Evolutionary conservation across 2,329 filamentous ascomycete genomes (phyloP).

Genomic region (Pseudocercospora vitis): DNA sequence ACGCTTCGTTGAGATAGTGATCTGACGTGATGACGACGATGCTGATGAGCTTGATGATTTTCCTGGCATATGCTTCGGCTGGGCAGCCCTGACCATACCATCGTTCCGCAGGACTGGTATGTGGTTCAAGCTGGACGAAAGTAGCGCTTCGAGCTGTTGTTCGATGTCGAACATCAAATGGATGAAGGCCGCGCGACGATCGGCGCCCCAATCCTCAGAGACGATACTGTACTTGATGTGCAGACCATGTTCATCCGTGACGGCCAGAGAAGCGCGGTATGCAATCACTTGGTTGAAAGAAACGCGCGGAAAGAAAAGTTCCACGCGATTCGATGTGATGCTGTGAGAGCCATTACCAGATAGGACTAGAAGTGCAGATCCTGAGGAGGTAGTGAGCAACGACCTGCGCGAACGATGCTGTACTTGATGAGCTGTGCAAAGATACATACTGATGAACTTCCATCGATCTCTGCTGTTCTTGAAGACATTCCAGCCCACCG

Average conservation of each 20-base stretch:
- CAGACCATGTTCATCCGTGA: constrained; percentile 12
- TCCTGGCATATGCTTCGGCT: neutral
- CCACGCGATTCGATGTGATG: constrained; percentile 9
- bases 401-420: neutral
- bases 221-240: constrained; percentile 9
- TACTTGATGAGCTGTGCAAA: neutral
- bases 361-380: constrained; percentile 19
- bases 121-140: constrained; percentile 5
- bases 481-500: constrained; percentile 19
- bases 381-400: constrained; percentile 12
- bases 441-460: constrained; percentile 23
- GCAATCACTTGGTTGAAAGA: constrained; percentile 4
- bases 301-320: constrained; percentile 17
- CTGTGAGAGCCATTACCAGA: constrained; percentile 19
- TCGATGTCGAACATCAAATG: constrained; percentile 17
- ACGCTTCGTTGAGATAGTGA: neutral
- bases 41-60: neutral
- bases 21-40: neutral
- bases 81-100: neutral
- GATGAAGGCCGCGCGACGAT: constrained; percentile 12
- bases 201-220: neutral
- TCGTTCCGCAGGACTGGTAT: neutral
- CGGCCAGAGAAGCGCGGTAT: constrained; percentile 17
- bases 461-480: constrained; percentile 16
- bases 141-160: constrained; percentile 10